phyloP scores from a whole-genome alignment of 257 asterid species.

The Craterostigma plantagineum region DNA sequence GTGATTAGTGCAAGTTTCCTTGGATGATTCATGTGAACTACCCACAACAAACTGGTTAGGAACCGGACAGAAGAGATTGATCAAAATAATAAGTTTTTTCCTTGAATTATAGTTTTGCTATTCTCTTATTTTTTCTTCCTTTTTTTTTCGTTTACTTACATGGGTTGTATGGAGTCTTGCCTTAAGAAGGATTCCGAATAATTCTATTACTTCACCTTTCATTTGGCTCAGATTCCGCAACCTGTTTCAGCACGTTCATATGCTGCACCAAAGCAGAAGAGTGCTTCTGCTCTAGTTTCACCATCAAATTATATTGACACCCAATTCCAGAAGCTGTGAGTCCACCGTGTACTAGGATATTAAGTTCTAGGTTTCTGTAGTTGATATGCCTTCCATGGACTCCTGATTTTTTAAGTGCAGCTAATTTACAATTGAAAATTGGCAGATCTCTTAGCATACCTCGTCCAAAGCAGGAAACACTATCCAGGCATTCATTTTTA shows the following conservation, averaged over 20 bases:
- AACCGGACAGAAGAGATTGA: no score
- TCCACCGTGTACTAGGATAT: no score
- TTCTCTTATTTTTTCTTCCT: no score
- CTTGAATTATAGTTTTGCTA: no score
- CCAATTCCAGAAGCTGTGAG: constrained; percentile 70
- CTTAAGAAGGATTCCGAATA: background rate
- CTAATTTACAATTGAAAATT: background rate
- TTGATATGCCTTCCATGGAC: background rate
- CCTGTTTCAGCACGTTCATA: constrained; percentile 19
- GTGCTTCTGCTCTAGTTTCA: constrained; percentile 24
- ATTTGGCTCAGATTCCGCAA: constrained; percentile 20
- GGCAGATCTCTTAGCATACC: constrained; percentile 66
- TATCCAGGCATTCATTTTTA: constrained; percentile 74
- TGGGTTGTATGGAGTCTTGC: no score
- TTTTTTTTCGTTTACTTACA: background rate
- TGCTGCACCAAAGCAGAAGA: constrained; percentile 33
- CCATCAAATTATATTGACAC: constrained; percentile 33
- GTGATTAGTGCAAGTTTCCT: no score
- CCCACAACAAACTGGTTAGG: no score
- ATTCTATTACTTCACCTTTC: constrained; percentile 8
- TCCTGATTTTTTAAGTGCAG: no score
- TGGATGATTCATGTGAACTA: no score
- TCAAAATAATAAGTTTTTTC: no score
- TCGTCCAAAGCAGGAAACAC: constrained; percentile 77
- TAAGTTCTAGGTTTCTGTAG: background rate